A percentile compares a stretch with the other conserved stretches of the same genome.
phyloP scores from a whole-genome alignment of 768 basidiomycete genomes.

The Agaricus sinodeliciosus region DNA sequence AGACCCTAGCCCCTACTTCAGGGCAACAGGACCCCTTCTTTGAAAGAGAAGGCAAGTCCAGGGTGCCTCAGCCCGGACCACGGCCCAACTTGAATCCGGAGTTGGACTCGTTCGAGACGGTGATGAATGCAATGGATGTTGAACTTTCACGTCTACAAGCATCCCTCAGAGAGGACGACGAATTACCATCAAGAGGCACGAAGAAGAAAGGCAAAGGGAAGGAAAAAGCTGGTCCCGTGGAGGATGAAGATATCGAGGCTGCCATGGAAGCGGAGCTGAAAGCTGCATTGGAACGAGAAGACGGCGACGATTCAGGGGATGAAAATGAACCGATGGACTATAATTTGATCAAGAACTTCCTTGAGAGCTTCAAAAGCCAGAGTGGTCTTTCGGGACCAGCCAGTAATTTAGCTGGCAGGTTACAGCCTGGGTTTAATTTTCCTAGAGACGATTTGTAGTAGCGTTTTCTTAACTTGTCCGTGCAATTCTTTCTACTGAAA shows the following conservation, averaged over 20 bases:
- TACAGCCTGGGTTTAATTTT: constrained; percentile 69
- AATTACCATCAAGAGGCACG: background rate
- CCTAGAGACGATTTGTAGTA: constrained; percentile 57
- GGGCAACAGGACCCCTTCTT: background rate
- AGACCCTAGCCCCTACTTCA: constrained; percentile 1
- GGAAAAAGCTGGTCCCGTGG: constrained; percentile 29
- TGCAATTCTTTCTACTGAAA: no score
- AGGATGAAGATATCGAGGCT: constrained; percentile 56
- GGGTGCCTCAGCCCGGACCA: constrained; percentile 23
- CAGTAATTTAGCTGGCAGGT: constrained; percentile 77
- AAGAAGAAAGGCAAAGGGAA: constrained; percentile 32
- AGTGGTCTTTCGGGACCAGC: constrained; percentile 88
- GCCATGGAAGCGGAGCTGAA: constrained; percentile 88
- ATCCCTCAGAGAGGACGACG: constrained; percentile 22
- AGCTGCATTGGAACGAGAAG: constrained; percentile 45
- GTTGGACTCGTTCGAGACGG: constrained; percentile 88
- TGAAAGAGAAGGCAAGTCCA: constrained; percentile 1
- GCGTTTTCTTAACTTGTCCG: background rate
- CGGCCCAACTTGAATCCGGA: constrained; percentile 52
- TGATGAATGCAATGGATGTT: constrained; percentile 93
- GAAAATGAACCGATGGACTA: constrained; percentile 65
- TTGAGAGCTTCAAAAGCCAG: constrained; percentile 95
- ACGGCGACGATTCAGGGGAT: constrained; percentile 49
- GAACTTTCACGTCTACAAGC: constrained; percentile 48
- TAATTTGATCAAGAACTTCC: constrained; percentile 90